Evolutionary conservation across 768 basidiomycete species (phyloP).

Genomic region (Cantharellus anzutake): DNA sequence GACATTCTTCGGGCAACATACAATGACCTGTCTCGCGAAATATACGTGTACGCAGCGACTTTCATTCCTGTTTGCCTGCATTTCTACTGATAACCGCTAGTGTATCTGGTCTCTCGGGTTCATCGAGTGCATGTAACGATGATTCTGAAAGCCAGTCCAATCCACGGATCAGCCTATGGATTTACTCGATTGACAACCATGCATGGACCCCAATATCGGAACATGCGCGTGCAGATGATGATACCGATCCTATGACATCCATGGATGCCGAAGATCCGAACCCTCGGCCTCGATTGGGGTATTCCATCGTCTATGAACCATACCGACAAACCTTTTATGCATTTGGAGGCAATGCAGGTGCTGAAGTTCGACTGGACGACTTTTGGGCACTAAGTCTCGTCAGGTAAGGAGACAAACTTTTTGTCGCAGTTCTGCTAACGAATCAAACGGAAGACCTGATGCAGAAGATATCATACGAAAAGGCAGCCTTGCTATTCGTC

Average conservation of each 20-base stretch:
- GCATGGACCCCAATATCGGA: slow-evolving; percentile 2
- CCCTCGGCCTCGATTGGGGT: slow-evolving; percentile 52
- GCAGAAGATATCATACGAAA: slow-evolving; percentile 43
- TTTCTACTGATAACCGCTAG: not conserved
- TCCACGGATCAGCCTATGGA: slow-evolving; percentile 4
- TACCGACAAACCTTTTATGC: slow-evolving; percentile 36
- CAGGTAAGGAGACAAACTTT: slow-evolving; percentile 26
- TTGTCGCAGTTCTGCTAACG: not conserved
- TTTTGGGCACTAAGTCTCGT: slow-evolving; percentile 57
- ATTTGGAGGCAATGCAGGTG: slow-evolving; percentile 61
- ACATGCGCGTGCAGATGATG: not conserved
- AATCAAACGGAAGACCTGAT: slow-evolving; percentile 27
- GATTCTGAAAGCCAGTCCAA: not conserved
- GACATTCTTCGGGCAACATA: slow-evolving; percentile 32
- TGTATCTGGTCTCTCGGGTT: not conserved
- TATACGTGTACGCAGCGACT: slow-evolving; percentile 41
- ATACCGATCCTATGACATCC: not conserved
- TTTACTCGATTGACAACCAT: slow-evolving; percentile 1
- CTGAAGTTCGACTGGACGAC: slow-evolving; percentile 37
- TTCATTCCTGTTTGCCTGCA: not conserved
- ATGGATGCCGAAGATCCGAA: slow-evolving; percentile 8
- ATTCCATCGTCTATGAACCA: slow-evolving; percentile 59
- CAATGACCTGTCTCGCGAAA: slow-evolving; percentile 39
- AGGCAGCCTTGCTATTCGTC: slow-evolving; percentile 42
- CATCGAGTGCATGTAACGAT: not conserved